phyloP scores from a whole-genome alignment of 2,329 filamentous ascomycete genomes.

The Alternaria arbusti region DNA sequence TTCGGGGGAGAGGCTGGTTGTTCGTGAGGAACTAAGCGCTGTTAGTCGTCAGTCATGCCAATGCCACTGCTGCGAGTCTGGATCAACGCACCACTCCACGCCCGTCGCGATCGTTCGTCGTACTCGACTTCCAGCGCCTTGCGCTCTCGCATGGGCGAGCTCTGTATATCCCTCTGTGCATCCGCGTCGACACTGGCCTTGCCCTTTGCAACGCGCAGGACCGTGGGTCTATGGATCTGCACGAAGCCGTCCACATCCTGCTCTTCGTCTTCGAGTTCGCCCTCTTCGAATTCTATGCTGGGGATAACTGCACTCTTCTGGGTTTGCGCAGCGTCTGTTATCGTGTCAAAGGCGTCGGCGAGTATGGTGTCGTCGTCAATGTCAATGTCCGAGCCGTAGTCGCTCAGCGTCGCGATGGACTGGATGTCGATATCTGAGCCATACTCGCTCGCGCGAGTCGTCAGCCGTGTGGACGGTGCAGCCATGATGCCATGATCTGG shows the following conservation, averaged over 20 bases:
- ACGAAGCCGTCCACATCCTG: slow-evolving; percentile 54
- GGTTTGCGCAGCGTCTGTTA: background rate
- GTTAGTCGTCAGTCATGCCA: slow-evolving; percentile 48
- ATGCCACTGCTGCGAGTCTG: background rate
- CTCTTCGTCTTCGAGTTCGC: slow-evolving; percentile 27
- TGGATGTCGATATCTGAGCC: slow-evolving; percentile 67
- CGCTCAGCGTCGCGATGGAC: slow-evolving; percentile 51
- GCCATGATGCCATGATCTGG: slow-evolving; percentile 37
- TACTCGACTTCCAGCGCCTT: slow-evolving; percentile 53
- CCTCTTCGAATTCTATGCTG: slow-evolving; percentile 31
- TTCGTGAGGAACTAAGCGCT: slow-evolving; percentile 45
- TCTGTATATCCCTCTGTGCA: slow-evolving; percentile 14
- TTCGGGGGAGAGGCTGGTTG: slow-evolving; percentile 17
- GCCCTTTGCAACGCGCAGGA: slow-evolving; percentile 25
- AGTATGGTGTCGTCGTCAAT: slow-evolving; percentile 62
- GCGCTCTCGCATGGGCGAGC: slow-evolving; percentile 26
- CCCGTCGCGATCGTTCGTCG: slow-evolving; percentile 45
- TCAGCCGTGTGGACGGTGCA: slow-evolving; percentile 13
- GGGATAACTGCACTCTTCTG: slow-evolving; percentile 19
- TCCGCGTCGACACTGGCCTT: slow-evolving; percentile 1
- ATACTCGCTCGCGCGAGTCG: slow-evolving; percentile 60
- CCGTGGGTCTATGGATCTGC: slow-evolving; percentile 42
- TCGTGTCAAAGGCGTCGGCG: slow-evolving; percentile 20
- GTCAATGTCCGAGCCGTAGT: slow-evolving; percentile 70
- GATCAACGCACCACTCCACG: slow-evolving; percentile 40